These are phyloP conservation scores for Juncus effusus DNA, from an alignment of 176 grass and related monocot genomes.

Conservation along the genomic window DNA sequence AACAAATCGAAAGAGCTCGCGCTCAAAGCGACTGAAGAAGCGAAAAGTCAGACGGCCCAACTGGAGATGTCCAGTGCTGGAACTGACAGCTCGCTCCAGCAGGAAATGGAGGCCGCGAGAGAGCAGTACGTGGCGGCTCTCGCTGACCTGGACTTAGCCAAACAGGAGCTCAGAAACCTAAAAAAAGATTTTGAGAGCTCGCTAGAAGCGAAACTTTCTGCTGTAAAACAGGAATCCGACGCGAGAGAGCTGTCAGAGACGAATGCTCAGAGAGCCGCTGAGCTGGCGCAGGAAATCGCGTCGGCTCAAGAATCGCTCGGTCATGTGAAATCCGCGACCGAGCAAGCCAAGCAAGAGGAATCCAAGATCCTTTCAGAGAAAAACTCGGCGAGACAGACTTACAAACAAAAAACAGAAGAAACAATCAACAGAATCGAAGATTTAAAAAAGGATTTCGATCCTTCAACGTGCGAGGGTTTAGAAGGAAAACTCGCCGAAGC, in stretches of 20 bases:
- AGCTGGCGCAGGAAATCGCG: slow-evolving; percentile 65
- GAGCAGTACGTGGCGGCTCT: slow-evolving; percentile 71
- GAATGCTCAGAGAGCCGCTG: slow-evolving; percentile 57
- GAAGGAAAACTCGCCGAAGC: slow-evolving; percentile 59
- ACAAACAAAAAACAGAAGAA: slow-evolving; percentile 74
- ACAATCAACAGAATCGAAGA: slow-evolving; percentile 59
- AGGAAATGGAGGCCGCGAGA: slow-evolving; percentile 73
- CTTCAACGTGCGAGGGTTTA: slow-evolving; percentile 49
- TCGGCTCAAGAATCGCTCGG: slow-evolving; percentile 58
- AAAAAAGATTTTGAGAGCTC: slow-evolving; percentile 94
- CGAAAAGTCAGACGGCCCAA: slow-evolving; percentile 62
- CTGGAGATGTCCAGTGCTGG: slow-evolving; percentile 58
- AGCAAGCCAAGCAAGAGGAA: slow-evolving; percentile 81
- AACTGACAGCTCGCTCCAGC: slow-evolving; percentile 56
- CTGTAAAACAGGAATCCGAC: slow-evolving; percentile 71
- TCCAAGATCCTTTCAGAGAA: slow-evolving; percentile 66
- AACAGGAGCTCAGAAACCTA: slow-evolving; percentile 83
- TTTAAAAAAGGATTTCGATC: slow-evolving; percentile 77
- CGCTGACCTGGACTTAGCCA: slow-evolving; percentile 77
- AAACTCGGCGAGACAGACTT: slow-evolving; percentile 52
- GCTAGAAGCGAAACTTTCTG: slow-evolving; percentile 68
- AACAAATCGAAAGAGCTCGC: slow-evolving; percentile 85
- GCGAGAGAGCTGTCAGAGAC: slow-evolving; percentile 55
- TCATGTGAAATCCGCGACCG: slow-evolving; percentile 72
- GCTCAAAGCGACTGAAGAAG: slow-evolving; percentile 64